A percentile compares a stretch with the other conserved stretches of the same genome.
Evolutionary conservation across 805 yeast species (phyloP).

Genomic region (Pichia exigua): DNA sequence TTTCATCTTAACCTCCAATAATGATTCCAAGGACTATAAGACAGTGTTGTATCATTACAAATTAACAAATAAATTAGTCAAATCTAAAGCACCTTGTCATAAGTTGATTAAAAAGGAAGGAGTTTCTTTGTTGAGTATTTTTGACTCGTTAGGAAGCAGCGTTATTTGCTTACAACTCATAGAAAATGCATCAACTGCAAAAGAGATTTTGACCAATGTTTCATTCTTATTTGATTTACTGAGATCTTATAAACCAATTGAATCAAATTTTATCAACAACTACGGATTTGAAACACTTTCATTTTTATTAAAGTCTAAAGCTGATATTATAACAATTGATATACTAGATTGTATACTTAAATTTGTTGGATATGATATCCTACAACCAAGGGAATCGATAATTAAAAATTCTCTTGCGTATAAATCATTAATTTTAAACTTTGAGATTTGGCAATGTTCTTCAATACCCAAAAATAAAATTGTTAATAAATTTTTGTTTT

Average conservation of each 20-base stretch:
- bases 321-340: constrained; percentile 31
- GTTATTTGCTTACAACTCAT: constrained; percentile 38
- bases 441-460: constrained; percentile 46
- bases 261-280: constrained; percentile 50
- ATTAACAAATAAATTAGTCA: not conserved
- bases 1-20: not conserved
- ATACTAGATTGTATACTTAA: constrained; percentile 41
- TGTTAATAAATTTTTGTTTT: constrained; percentile 43
- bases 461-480: constrained; percentile 26
- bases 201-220: constrained; percentile 29
- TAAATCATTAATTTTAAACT: constrained; percentile 50
- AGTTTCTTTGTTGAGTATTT: constrained; percentile 3
- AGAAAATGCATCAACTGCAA: constrained; percentile 34
- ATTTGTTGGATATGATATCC: constrained; percentile 49
- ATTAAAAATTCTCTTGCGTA: constrained; percentile 52
- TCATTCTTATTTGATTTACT: constrained; percentile 37
- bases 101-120: constrained; percentile 15
- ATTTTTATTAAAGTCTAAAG: constrained; percentile 43
- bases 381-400: constrained; percentile 46
- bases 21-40: not conserved
- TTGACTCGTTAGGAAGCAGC: constrained; percentile 46
- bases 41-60: not conserved
- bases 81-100: not conserved
- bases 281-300: constrained; percentile 56
- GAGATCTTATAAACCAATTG: constrained; percentile 35